Percentiles rank a stretch among this genome's conserved stretches.
phyloP scores from a whole-genome alignment of 2,329 filamentous ascomycete genomes.

The Fusarium kyushuense region DNA sequence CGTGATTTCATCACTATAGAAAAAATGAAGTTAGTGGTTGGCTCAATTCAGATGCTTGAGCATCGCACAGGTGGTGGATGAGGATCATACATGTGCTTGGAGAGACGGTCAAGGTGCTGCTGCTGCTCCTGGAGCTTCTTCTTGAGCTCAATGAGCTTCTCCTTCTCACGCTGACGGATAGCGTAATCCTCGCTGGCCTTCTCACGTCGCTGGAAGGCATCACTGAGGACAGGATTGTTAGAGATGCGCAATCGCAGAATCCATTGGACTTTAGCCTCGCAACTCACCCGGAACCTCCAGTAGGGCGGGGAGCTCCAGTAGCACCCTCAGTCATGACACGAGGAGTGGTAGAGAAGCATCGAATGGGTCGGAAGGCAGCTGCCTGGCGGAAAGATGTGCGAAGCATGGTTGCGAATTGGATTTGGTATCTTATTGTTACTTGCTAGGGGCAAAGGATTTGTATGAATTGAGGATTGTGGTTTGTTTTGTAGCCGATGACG shows the following conservation, averaged over 20 bases:
- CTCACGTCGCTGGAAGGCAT: slow-evolving; percentile 94
- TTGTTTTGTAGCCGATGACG: slow-evolving; percentile 47
- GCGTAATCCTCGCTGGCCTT: slow-evolving; percentile 85
- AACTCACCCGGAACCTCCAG: slow-evolving; percentile 66
- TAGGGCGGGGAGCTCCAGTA: slow-evolving; percentile 70
- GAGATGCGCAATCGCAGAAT: neutral
- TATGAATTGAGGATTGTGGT: slow-evolving; percentile 22
- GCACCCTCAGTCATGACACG: slow-evolving; percentile 77
- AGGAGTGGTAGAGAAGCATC: slow-evolving; percentile 72
- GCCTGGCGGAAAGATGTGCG: slow-evolving; percentile 71
- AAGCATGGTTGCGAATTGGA: slow-evolving; percentile 66
- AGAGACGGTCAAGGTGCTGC: slow-evolving; percentile 84
- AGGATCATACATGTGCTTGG: slow-evolving; percentile 81
- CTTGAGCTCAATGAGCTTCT: slow-evolving; percentile 85
- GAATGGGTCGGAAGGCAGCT: slow-evolving; percentile 65
- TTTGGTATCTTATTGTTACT: slow-evolving; percentile 19
- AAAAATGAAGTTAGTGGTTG: slow-evolving; percentile 23
- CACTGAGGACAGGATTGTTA: slow-evolving; percentile 63
- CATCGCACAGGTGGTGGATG: slow-evolving; percentile 10
- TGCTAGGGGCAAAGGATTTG: slow-evolving; percentile 17
- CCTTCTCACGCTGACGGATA: slow-evolving; percentile 87
- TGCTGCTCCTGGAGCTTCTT: slow-evolving; percentile 81
- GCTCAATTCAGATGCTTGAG: neutral
- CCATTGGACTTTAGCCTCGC: slow-evolving; percentile 18
- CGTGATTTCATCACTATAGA: slow-evolving; percentile 78